phyloP scores from a whole-genome alignment of 495 filamentous ascomycete species.

The Penicillium goetzii region DNA sequence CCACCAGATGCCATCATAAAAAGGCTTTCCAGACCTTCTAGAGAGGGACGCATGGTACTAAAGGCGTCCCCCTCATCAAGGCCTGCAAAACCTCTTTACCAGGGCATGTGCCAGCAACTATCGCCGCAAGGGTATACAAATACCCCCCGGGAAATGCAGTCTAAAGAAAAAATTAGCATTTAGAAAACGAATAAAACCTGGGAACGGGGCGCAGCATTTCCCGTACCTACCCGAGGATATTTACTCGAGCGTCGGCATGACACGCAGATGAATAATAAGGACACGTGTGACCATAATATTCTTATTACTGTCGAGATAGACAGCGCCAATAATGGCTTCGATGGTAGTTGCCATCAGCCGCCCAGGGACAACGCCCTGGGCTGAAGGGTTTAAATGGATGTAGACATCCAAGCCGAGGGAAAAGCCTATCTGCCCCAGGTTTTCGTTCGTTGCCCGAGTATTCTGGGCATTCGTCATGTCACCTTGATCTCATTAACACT shows the following conservation, averaged over 20 bases:
- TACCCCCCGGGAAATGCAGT: background rate
- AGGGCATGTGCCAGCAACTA: slow-evolving; percentile 21
- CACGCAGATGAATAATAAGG: background rate
- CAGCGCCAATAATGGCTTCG: background rate
- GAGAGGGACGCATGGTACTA: slow-evolving; percentile 3
- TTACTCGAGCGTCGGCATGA: background rate
- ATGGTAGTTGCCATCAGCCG: background rate
- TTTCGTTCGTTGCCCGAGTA: too few relatives aligned
- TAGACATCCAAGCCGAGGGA: background rate
- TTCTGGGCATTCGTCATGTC: too few relatives aligned
- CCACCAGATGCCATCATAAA: slow-evolving; percentile 12
- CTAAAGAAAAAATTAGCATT: background rate
- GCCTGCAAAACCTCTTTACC: slow-evolving; percentile 14
- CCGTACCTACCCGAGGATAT: background rate
- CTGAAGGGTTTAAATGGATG: background rate
- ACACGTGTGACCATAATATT: background rate
- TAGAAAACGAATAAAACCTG: background rate
- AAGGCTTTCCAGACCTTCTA: slow-evolving; percentile 4
- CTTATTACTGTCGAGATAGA: background rate
- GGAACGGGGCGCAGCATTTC: background rate
- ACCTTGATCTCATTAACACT: too few relatives aligned
- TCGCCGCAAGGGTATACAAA: slow-evolving; percentile 13
- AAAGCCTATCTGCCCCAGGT: background rate
- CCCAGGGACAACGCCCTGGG: background rate
- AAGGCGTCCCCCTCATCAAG: slow-evolving; percentile 7